Evolutionary conservation across 2,329 filamentous ascomycete genomes (phyloP).

Genomic region (Akanthomyces uredinophilus): DNA sequence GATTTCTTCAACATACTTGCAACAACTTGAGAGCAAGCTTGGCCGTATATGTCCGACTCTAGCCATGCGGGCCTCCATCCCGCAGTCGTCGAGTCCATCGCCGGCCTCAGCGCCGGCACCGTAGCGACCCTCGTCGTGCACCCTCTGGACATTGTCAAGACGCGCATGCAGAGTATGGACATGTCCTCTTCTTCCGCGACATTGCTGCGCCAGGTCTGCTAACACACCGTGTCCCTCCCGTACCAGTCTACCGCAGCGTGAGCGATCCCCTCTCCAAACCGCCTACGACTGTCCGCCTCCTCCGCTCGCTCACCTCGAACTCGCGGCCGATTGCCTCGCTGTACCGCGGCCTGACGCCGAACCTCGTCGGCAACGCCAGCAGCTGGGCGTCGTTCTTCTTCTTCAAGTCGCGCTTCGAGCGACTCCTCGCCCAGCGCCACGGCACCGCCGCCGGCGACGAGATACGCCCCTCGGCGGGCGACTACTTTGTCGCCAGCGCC

Average conservation of each 20-base stretch:
- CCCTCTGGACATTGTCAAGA: constrained; percentile 94
- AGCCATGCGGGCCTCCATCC: constrained; percentile 61
- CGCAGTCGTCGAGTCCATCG: constrained; percentile 78
- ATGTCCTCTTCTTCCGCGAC: neutral
- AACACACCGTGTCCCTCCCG: neutral
- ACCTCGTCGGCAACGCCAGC: constrained; percentile 82
- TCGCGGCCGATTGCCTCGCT: constrained; percentile 62
- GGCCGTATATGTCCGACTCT: constrained; percentile 40
- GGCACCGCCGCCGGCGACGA: neutral
- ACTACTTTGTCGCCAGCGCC: constrained; percentile 80
- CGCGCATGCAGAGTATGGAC: constrained; percentile 74
- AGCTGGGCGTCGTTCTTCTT: constrained; percentile 94
- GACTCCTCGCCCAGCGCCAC: constrained; percentile 31
- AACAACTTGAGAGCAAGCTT: neutral
- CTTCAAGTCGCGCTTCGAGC: constrained; percentile 56
- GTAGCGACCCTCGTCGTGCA: constrained; percentile 83
- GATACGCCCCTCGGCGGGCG: constrained; percentile 43
- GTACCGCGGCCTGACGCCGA: constrained; percentile 86
- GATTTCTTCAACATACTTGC: neutral
- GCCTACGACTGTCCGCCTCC: constrained; percentile 46
- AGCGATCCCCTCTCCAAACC: constrained; percentile 30
- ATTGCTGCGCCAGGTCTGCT: neutral
- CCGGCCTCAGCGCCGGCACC: constrained; percentile 83
- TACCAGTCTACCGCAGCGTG: constrained; percentile 47
- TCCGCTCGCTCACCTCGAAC: constrained; percentile 43